Conservation (phyloP, 306 rosid genomes). For the Cicer bijugum region DNA sequence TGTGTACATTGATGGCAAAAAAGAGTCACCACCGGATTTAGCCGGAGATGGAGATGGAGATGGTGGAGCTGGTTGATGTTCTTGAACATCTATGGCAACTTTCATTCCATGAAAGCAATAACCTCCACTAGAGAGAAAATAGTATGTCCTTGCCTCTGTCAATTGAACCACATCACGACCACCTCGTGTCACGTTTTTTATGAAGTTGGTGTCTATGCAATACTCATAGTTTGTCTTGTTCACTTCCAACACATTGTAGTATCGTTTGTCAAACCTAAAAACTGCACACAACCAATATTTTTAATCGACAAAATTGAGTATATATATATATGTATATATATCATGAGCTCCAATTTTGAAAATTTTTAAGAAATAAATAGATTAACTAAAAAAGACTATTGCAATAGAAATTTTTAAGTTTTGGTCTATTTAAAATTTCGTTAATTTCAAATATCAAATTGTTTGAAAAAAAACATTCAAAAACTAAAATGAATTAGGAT, state of each 20-base stretch:
- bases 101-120: slow-evolving; percentile 77
- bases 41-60: slow-evolving; percentile 23
- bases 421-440: no score
- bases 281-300: slow-evolving; percentile 39
- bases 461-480: not conserved
- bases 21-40: not conserved
- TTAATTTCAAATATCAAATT: no score
- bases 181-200: slow-evolving; percentile 64
- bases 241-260: slow-evolving; percentile 76
- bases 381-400: no score
- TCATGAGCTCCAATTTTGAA: no score
- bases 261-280: slow-evolving; percentile 65
- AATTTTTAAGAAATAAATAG: no score
- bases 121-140: slow-evolving; percentile 64
- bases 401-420: no score
- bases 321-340: no score
- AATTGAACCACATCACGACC: slow-evolving; percentile 77
- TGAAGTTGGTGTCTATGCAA: slow-evolving; percentile 62
- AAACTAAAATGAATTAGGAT: not conserved
- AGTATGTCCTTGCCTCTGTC: slow-evolving; percentile 58
- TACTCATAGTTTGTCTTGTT: slow-evolving; percentile 62
- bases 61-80: slow-evolving; percentile 23
- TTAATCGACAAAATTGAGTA: not conserved
- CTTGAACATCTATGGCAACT: slow-evolving; percentile 50
- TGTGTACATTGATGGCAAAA: not conserved